Evolutionary conservation across 176 grass and related monocot genomes (phyloP), one percentile per base, ranked within the genome.

Genomic region (Carex kokanica): DNA sequence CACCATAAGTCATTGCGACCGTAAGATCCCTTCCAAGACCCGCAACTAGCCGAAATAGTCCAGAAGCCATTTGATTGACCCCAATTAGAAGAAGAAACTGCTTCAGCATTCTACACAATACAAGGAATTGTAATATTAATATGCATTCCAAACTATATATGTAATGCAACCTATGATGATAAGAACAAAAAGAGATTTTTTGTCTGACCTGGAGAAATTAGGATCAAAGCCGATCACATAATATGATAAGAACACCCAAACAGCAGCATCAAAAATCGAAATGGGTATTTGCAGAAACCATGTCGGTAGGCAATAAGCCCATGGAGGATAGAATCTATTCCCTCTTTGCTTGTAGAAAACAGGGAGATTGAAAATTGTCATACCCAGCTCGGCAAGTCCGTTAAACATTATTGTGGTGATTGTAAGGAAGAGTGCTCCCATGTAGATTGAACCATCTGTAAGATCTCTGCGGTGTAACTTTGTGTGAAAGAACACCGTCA

Each of bases 291-390:
- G 90, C 0, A 93, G 81, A 64, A 93, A 85, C 88, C 91, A 93
- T 4, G 84, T 72, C 2, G 91, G 91, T 45, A 93, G 34, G 18
- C 86, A 49, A 34, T 93, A 93, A 20, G 86, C 81, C 91, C 91
- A 93, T 64, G 88, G 41, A 11, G 91, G 91, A 55, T 84, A 90
- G 69, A 93, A 93, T 70, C 86, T 86, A 65, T 86, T 84, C 47
- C 86, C 86, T 54, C 91, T 90, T 88, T 93, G 91, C 74, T 93
- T 93, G 56, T 84, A 93, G 81, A 93, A 93, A 25, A 93, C 84
- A 2, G 91, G 91, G 52, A 93, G 78, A 58, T 93, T 93, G 14
- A 90, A 70, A 31, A 85, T 87, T 41, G 88, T 90, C 86, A 93
- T 81, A 20, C 88, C 88, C 11, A 93, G 86, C 84, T 93, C 91